phyloP scores from a whole-genome alignment of 345 rosid species.

The Lepidium sativum region DNA sequence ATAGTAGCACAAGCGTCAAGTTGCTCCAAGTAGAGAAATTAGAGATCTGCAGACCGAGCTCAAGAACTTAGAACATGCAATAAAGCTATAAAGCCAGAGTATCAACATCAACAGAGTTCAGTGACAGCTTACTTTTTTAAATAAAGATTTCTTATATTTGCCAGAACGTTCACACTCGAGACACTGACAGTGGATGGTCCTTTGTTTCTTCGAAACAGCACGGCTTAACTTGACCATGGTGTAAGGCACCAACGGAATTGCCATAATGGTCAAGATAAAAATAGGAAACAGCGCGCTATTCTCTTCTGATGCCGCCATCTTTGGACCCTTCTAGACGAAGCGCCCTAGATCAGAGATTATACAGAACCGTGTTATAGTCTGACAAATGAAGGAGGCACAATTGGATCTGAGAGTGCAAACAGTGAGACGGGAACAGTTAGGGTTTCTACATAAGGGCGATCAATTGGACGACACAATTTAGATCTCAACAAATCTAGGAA shows the following conservation, averaged over 20 bases:
- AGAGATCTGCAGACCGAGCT: constrained; percentile 55
- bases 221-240: constrained; percentile 61
- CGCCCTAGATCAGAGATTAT: constrained; percentile 10
- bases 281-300: constrained; percentile 83
- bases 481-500: constrained; percentile 1
- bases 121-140: constrained; percentile 48
- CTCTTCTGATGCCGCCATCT: constrained; percentile 93
- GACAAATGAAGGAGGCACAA: neutral
- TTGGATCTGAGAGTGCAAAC: constrained; percentile 5
- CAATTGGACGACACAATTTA: neutral
- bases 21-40: constrained; percentile 91
- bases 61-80: constrained; percentile 6
- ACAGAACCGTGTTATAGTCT: constrained; percentile 9
- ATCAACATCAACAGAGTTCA: neutral
- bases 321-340: constrained; percentile 22
- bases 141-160: constrained; percentile 79
- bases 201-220: constrained; percentile 61
- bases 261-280: constrained; percentile 92
- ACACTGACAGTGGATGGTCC: constrained; percentile 77
- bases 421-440: neutral
- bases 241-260: constrained; percentile 85
- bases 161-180: constrained; percentile 71
- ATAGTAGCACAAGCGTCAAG: constrained; percentile 72
- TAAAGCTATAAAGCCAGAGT: neutral
- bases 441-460: neutral